These are phyloP conservation scores for Ceratobasidium sp. DNA, from an alignment of 1,284 basidiomycete species.

Conservation along the genomic window DNA sequence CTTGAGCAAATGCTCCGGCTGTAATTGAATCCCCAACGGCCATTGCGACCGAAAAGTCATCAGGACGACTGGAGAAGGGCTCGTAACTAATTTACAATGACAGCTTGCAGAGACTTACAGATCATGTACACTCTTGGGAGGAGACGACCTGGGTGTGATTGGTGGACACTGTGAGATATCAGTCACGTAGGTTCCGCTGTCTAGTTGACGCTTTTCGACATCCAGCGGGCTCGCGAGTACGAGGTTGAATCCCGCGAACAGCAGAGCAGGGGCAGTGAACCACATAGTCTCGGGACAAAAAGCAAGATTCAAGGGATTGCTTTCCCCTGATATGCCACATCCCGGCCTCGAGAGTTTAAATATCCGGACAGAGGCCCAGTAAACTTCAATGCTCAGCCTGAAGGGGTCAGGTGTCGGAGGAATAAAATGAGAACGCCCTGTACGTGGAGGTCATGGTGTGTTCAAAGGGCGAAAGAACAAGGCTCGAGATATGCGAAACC, in stretches of 20 bases:
- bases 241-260: background rate
- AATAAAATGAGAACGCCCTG: background rate
- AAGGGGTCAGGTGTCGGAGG: background rate
- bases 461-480: background rate
- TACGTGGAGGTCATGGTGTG: background rate
- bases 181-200: conserved; percentile 26
- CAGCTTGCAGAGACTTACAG: conserved; percentile 24
- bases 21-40: conserved; percentile 53
- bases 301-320: too few species aligned
- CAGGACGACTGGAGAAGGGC: conserved; percentile 46
- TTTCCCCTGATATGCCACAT: background rate
- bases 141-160: conserved; percentile 14
- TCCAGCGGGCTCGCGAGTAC: background rate
- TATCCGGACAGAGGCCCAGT: background rate
- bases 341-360: background rate
- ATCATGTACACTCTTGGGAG: conserved; percentile 39
- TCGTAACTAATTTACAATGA: background rate
- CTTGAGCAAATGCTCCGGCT: conserved; percentile 49
- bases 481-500: background rate
- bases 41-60: conserved; percentile 51
- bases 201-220: conserved; percentile 7
- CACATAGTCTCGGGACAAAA: too few species aligned
- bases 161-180: conserved; percentile 39
- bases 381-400: background rate
- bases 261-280: background rate